Percentiles rank a stretch among this genome's conserved stretches.
These are phyloP conservation scores for Luffa aegyptiaca DNA, from an alignment of 306 rosid species.

Conservation along the genomic window DNA sequence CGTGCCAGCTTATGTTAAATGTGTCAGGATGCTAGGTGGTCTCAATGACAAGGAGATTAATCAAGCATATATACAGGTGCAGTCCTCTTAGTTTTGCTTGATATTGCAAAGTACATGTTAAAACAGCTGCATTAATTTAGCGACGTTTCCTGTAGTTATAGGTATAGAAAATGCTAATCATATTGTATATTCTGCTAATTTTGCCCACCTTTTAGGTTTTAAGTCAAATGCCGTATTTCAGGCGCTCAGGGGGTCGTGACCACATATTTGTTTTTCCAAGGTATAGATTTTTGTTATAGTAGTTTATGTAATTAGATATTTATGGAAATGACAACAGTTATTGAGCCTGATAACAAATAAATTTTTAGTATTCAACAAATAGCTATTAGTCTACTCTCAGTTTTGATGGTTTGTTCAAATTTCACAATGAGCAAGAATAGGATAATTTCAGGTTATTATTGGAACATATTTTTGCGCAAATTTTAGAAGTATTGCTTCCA, in stretches of 20 bases:
- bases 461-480: not conserved
- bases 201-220: conserved; percentile 36
- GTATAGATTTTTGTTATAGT: conserved; percentile 21
- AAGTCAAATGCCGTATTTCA: conserved; percentile 91
- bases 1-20: conserved; percentile 80
- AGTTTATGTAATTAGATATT: not conserved
- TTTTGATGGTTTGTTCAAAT: not conserved
- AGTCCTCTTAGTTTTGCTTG: conserved; percentile 8
- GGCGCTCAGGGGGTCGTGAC: conserved; percentile 86
- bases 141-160: not conserved
- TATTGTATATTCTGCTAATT: not conserved
- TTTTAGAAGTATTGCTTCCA: not conserved
- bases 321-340: not conserved
- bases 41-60: conserved; percentile 82
- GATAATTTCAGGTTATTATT: not conserved
- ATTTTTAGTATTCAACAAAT: not conserved
- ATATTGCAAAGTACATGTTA: not conserved
- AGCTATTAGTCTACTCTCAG: not conserved
- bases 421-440: not conserved
- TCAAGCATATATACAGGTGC: conserved; percentile 53
- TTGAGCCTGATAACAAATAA: not conserved
- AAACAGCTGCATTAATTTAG: not conserved
- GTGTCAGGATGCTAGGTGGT: conserved; percentile 87
- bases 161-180: not conserved
- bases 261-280: conserved; percentile 95